Evolutionary conservation across 1,284 basidiomycete species (phyloP), one percentile per base, ranked within the genome.

Genomic region (Apiotrichum veenhuisii): DNA sequence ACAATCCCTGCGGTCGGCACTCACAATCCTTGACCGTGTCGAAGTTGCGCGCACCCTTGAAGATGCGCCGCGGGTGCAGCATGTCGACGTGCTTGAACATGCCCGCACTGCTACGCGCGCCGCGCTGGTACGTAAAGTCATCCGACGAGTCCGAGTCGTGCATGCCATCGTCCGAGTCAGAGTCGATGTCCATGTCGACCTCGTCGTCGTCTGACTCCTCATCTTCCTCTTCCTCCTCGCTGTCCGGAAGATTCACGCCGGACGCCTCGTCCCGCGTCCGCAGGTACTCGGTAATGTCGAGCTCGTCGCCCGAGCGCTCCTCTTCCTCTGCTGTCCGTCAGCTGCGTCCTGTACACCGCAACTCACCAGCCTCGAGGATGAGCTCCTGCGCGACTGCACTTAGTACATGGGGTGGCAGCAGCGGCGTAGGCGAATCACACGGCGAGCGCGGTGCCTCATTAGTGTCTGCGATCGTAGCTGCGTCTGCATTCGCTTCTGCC

Each of bases 21-120:
- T 72, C 64, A 89, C 91, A 89, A 73, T 96, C 93, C 76, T 96
- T 97, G 54, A 94, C 84, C 0, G 93, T 97, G 63, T 87, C 85
- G 4, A 87, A 79, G 73, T 96, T 97, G 61, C 86, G 84, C 40
- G 87, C 85, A 2, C 93, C 93, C 25, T 73, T 72, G 74, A 83
- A 96, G 11, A 82, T 81, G 54, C 73, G 74, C 27, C 83, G 82
- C n/a, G 93, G 91, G 54, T 83, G 77, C 51, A 95, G 77, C 36
- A 85, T 71, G 2, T 89, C 85, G 1, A 85, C 74, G 17, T 40
- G 52, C 27, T 50, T 63, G 59, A 71, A 77, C 54, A 64, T 45
- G 36, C 55, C 54, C 25, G 47, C 46, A 26, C 42, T 20, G 26
- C 78, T 52, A 11, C 49, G 36, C 12, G 52, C 41, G 18, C 52